Percentiles rank a stretch among this genome's conserved stretches.
phyloP scores from a whole-genome alignment of 805 yeast genomes.

The Ogataea allantospora region DNA sequence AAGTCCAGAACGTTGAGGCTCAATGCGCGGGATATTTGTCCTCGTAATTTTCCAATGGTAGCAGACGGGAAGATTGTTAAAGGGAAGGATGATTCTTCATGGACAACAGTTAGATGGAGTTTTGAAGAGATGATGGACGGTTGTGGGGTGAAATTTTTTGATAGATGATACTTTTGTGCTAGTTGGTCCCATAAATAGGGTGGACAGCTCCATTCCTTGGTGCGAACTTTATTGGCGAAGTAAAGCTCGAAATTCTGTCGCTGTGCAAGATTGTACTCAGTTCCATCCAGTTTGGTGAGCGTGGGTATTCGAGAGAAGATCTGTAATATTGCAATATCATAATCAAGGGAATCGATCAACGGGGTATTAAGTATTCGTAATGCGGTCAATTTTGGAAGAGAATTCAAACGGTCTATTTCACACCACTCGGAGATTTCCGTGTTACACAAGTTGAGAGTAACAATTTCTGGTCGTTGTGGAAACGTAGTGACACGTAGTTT shows the following conservation, averaged over 20 bases:
- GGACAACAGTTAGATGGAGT: background rate
- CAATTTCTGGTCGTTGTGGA: slow-evolving; percentile 12
- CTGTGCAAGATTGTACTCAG: slow-evolving; percentile 41
- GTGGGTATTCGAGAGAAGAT: slow-evolving; percentile 26
- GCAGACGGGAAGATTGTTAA: slow-evolving; percentile 32
- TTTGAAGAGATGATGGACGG: background rate
- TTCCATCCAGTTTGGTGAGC: slow-evolving; percentile 56
- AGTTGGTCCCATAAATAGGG: slow-evolving; percentile 43
- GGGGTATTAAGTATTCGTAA: slow-evolving; percentile 57
- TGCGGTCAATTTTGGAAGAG: slow-evolving; percentile 43
- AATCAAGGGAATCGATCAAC: slow-evolving; percentile 31
- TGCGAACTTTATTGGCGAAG: slow-evolving; percentile 52
- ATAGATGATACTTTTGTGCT: slow-evolving; percentile 33
- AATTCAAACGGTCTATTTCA: slow-evolving; percentile 43
- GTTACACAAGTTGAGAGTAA: slow-evolving; percentile 47
- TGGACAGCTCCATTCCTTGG: slow-evolving; percentile 27
- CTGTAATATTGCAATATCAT: slow-evolving; percentile 21
- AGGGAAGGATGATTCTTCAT: slow-evolving; percentile 12
- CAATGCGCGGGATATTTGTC: slow-evolving; percentile 29
- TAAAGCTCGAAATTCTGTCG: slow-evolving; percentile 67
- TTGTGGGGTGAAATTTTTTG: background rate
- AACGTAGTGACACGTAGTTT: slow-evolving; percentile 19
- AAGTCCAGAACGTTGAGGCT: slow-evolving; percentile 25
- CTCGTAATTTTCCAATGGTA: slow-evolving; percentile 37
- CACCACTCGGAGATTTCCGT: slow-evolving; percentile 50